Base-by-base conservation (phyloP, 2,329 filamentous ascomycete genomes). In the Ophiostoma sp. region DNA sequence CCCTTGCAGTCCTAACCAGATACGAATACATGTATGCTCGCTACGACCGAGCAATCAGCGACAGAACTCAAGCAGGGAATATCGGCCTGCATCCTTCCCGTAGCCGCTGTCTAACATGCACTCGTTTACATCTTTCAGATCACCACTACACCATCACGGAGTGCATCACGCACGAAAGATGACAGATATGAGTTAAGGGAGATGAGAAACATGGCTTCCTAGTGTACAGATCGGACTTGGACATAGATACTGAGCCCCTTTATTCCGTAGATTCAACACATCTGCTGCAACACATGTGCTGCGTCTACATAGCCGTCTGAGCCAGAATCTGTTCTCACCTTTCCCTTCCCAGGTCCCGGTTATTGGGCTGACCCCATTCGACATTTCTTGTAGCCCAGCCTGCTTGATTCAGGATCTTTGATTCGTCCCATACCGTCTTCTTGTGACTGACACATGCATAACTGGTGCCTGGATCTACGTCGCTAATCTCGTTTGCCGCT, bases 401-500 rank as follows among this genome's bases (percentile, higher is more conserved):
- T 27, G 27, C 27, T 27, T 27, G 27, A 27, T 27, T 27, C 27
- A 27, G 27, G 27, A 27, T 27, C 9, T 36, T 58, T 58, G 18
- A 27, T 58, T 58, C 18, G 16, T 49, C 47, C 47, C 14, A n/a
- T 49, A 5, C 18, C 47, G 7, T 49, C 16, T 6, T 14, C 47
- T n/a, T 16, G 14, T 62, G 58, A 38, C 58, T 62, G 58, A 16
- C 47, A 36, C 65, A 38, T 66, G 41, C 41, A 60, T 42, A 65
- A 27, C 41, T 36, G 36, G 52, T 66, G 42, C 44, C 42, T 44
- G 55, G 65, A 69, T 67, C 62, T 67, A 11, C 41, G 47, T 62
- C 65, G 49, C 65, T 18, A 64, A 69, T 69, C 68, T 69, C 68
- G 42, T 44, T 44, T 69, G 55, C 36, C 65, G 40, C 52, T 65